Evolutionary conservation across 805 yeast genomes (phyloP).

Genomic region (Yamadazyma tumulicola): DNA sequence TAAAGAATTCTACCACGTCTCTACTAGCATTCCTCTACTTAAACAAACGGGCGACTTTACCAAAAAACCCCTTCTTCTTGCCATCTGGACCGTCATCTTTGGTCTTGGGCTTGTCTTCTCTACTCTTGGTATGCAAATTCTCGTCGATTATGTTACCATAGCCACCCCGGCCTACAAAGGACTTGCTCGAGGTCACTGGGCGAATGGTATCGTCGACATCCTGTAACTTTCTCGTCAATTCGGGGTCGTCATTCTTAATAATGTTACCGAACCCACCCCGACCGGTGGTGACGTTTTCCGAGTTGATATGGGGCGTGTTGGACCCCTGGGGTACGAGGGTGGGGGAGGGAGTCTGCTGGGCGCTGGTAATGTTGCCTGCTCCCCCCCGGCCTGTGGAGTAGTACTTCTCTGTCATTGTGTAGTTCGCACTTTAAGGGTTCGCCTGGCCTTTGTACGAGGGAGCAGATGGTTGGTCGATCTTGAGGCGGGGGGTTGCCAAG

Average conservation of each 20-base stretch:
- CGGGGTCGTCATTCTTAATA: constrained; percentile 58
- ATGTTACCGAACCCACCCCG: constrained; percentile 80
- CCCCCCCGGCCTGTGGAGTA: constrained; percentile 81
- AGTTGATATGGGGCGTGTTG: constrained; percentile 55
- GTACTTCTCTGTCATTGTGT: constrained; percentile 15
- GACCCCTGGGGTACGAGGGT: constrained; percentile 56
- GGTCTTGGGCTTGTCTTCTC: too few species aligned
- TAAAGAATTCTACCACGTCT: too few species aligned
- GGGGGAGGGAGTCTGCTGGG: constrained; percentile 47
- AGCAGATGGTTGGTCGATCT: too few species aligned
- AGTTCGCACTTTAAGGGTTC: too few species aligned
- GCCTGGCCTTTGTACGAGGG: too few species aligned
- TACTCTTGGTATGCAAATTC: constrained; percentile 16
- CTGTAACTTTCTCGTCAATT: constrained; percentile 58
- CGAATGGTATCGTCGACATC: constrained; percentile 53
- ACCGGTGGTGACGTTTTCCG: constrained; percentile 63
- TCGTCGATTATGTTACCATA: constrained; percentile 53
- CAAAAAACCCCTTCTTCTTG: constrained; percentile 39
- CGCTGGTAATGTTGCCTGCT: constrained; percentile 56
- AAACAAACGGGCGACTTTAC: constrained; percentile 46
- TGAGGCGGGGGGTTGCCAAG: too few species aligned
- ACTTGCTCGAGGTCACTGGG: constrained; percentile 43
- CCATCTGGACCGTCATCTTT: constrained; percentile 9
- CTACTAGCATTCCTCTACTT: constrained; percentile 15
- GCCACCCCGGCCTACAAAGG: constrained; percentile 63